A percentile compares a stretch with the other conserved stretches of the same genome.
phyloP scores from a whole-genome alignment of 1,284 basidiomycete species.

The Trichosporon coremiiforme region DNA sequence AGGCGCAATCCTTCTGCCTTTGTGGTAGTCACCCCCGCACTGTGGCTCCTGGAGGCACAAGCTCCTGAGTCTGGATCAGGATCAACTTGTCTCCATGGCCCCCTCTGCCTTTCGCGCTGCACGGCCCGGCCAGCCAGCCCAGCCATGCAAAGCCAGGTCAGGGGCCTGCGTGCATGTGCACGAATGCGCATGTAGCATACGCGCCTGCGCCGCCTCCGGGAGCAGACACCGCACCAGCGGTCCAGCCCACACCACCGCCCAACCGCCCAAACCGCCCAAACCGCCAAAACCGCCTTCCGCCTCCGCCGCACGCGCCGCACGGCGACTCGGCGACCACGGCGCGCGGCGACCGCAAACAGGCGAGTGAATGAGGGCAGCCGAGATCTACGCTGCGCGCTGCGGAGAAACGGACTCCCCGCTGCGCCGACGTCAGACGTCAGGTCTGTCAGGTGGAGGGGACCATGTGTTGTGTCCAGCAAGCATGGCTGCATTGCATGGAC shows the following conservation, averaged over 20 bases:
- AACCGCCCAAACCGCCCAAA: too few relatives aligned
- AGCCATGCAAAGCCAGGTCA: too few relatives aligned
- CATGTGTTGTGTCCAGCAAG: too few relatives aligned
- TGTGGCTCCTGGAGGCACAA: background rate
- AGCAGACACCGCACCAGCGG: too few relatives aligned
- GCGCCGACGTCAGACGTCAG: background rate
- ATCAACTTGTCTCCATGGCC: background rate
- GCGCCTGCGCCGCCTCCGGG: background rate
- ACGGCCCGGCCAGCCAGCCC: too few relatives aligned
- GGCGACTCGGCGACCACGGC: too few relatives aligned
- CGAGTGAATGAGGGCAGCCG: too few relatives aligned
- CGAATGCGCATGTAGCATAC: background rate
- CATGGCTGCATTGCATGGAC: background rate
- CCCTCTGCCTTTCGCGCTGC: too few relatives aligned
- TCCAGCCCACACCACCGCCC: too few relatives aligned
- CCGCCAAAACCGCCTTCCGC: too few relatives aligned
- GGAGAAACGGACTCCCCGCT: conserved; percentile 11
- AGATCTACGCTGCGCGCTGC: background rate
- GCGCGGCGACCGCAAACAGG: too few relatives aligned
- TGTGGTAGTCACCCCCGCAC: conserved; percentile 5
- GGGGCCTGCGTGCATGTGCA: background rate
- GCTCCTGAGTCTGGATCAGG: conserved; percentile 3
- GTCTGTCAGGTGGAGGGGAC: background rate
- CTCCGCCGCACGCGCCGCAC: too few relatives aligned
- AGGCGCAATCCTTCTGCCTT: background rate